These are phyloP conservation scores for Mycena epipterygia DNA, from an alignment of 768 basidiomycete genomes.

Conservation along the genomic window DNA sequence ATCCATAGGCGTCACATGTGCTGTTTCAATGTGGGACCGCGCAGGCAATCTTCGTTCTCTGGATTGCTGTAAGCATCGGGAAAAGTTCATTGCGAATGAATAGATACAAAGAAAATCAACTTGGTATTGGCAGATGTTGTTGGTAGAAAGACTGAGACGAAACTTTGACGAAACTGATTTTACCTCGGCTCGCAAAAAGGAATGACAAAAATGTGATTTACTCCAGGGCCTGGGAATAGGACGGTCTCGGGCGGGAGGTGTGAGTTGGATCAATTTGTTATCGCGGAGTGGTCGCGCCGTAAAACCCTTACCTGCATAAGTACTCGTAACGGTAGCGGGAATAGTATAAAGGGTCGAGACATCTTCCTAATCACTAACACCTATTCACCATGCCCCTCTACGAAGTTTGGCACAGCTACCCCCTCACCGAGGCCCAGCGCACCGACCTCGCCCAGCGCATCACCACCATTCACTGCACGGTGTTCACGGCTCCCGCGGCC, in stretches of 20 bases:
- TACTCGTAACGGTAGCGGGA: slow-evolving; percentile 7
- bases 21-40: neutral
- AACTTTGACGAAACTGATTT: no score
- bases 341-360: slow-evolving; percentile 20
- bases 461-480: slow-evolving; percentile 21
- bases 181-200: slow-evolving; percentile 5
- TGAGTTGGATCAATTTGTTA: neutral
- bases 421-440: slow-evolving; percentile 24
- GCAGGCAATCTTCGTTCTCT: no score
- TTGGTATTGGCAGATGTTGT: slow-evolving; percentile 1
- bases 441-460: slow-evolving; percentile 25
- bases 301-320: slow-evolving; percentile 16
- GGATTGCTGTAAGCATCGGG: no score
- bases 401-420: slow-evolving; percentile 27
- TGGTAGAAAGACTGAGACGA: no score
- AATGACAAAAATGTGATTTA: slow-evolving; percentile 13
- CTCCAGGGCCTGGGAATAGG: slow-evolving; percentile 8
- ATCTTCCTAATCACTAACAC: neutral
- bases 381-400: slow-evolving; percentile 24
- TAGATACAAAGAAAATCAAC: slow-evolving; percentile 4
- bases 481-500: slow-evolving; percentile 23
- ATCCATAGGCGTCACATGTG: slow-evolving; percentile 9
- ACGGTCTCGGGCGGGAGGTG: slow-evolving; percentile 6
- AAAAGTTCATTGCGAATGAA: slow-evolving; percentile 1
- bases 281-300: slow-evolving; percentile 1